These are phyloP conservation scores for Tetradesmus obliquus DNA, from an alignment of 139 green algal genomes.

Conservation along the genomic window DNA sequence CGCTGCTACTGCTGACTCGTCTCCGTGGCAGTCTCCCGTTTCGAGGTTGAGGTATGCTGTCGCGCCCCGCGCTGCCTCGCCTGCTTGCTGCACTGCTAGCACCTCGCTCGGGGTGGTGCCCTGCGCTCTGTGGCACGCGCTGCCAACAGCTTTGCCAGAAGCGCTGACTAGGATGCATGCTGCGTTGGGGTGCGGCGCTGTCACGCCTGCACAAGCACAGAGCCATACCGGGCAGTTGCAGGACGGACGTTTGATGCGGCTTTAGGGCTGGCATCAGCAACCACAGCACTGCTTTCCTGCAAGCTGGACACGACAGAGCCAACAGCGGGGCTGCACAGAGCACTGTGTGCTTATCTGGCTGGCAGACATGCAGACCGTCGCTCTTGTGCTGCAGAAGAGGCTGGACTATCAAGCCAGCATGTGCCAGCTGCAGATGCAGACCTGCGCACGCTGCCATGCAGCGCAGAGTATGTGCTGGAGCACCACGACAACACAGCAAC, in stretches of 20 bases:
- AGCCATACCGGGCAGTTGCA: not conserved
- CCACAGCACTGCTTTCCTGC: not conserved
- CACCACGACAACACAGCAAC: not conserved
- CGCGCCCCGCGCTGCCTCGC: slow-evolving; percentile 51
- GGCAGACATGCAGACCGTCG: not conserved
- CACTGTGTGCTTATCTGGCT: not conserved
- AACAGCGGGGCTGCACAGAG: not conserved
- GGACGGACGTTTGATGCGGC: not conserved
- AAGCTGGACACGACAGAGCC: not conserved
- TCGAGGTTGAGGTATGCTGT: slow-evolving; percentile 98
- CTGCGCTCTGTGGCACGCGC: slow-evolving; percentile 79
- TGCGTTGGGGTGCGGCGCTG: slow-evolving; percentile 85
- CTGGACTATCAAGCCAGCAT: no score
- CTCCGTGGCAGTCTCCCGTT: slow-evolving; percentile 89
- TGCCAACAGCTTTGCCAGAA: slow-evolving; percentile 55
- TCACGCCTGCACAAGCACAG: slow-evolving; percentile 56
- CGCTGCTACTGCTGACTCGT: slow-evolving; percentile 72
- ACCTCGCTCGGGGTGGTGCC: slow-evolving; percentile 79
- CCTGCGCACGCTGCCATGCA: not conserved
- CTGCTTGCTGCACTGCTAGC: slow-evolving; percentile 59
- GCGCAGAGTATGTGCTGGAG: not conserved
- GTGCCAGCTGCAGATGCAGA: no score
- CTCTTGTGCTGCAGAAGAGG: not conserved
- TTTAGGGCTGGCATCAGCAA: not conserved
- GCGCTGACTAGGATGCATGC: slow-evolving; percentile 78